Conservation (phyloP, 2,329 filamentous ascomycete species). For the Thielaviopsis punctulata region DNA sequence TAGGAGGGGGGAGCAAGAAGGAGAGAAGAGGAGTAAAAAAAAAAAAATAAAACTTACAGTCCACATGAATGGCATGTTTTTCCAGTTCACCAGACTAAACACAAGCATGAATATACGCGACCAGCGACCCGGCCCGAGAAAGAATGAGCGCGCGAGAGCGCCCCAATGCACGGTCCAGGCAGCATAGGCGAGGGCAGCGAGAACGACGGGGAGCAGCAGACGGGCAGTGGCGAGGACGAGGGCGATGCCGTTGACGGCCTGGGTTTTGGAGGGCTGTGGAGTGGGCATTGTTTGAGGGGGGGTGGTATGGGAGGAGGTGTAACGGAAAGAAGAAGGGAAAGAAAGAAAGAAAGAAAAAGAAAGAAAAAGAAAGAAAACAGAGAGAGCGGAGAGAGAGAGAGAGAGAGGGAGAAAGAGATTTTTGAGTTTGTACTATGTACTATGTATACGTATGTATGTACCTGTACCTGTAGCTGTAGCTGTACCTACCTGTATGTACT, state of each 20-base stretch:
- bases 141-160: slow-evolving; percentile 24
- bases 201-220: slow-evolving; percentile 25
- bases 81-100: slow-evolving; percentile 49
- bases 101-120: slow-evolving; percentile 35
- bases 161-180: slow-evolving; percentile 28
- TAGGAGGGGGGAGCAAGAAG: neutral
- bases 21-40: neutral
- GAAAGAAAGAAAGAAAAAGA: neutral
- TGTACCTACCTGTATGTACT: neutral
- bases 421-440: neutral
- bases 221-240: slow-evolving; percentile 19
- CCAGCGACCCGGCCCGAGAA: slow-evolving; percentile 36
- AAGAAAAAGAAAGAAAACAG: neutral
- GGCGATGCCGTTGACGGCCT: slow-evolving; percentile 11
- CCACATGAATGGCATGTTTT: slow-evolving; percentile 60
- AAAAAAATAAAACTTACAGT: slow-evolving; percentile 38
- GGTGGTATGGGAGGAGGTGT: too few relatives aligned
- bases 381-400: neutral
- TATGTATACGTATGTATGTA: too few relatives aligned
- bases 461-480: too few relatives aligned
- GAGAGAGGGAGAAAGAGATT: too few relatives aligned
- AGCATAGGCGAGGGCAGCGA: slow-evolving; percentile 29
- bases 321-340: neutral
- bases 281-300: neutral
- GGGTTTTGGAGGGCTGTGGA: neutral